Percentiles rank a stretch among this genome's conserved stretches.
Evolutionary conservation across 345 rosid species (phyloP).

Genomic region (Lumnitzera racemosa): DNA sequence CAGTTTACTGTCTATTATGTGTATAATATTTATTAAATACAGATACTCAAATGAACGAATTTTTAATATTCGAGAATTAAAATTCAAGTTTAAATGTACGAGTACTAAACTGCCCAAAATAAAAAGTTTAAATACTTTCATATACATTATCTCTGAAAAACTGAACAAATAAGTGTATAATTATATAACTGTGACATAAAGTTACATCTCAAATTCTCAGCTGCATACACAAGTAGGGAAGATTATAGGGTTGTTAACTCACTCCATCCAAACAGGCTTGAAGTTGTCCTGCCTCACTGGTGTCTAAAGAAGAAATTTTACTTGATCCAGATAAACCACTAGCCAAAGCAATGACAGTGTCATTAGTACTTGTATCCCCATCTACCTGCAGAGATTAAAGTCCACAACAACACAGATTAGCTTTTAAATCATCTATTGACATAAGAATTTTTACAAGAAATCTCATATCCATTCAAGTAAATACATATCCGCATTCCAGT

Average conservation of each 20-base stretch:
- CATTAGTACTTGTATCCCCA: conserved; percentile 95
- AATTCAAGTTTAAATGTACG: too few species aligned
- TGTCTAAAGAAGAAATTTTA: conserved; percentile 49
- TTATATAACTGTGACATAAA: too few species aligned
- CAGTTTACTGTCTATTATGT: too few species aligned
- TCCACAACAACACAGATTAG: conserved; percentile 1
- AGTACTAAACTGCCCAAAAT: too few species aligned
- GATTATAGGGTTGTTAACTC: conserved; percentile 15
- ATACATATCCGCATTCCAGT: too few species aligned
- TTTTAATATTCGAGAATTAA: too few species aligned
- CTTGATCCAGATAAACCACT: conserved; percentile 82
- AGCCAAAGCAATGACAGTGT: conserved; percentile 83
- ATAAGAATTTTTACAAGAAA: not conserved
- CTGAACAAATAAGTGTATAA: too few species aligned
- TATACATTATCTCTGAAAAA: too few species aligned
- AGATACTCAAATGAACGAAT: too few species aligned
- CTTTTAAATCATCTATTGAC: conserved; percentile 1
- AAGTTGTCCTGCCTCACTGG: conserved; percentile 64
- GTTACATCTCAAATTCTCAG: too few species aligned
- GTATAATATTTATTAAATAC: too few species aligned
- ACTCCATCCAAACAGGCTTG: conserved; percentile 93
- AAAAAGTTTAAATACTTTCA: too few species aligned
- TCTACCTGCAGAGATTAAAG: conserved; percentile 58
- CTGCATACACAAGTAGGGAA: not conserved
- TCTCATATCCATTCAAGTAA: not conserved